phyloP scores from a whole-genome alignment of 202 grass and related monocot genomes.

The Saccharum hybrid region DNA sequence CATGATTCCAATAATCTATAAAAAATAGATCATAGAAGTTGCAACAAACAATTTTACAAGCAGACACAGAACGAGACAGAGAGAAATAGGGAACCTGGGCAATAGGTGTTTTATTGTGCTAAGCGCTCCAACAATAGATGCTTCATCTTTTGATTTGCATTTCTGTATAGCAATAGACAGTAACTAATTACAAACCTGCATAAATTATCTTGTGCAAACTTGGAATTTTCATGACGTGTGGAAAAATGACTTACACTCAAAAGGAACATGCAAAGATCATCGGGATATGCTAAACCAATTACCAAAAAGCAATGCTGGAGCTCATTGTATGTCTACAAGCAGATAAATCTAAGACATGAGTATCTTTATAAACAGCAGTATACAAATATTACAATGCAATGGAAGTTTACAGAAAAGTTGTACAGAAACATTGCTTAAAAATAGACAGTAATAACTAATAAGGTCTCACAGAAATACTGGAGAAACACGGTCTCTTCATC shows the following conservation, averaged over 20 bases:
- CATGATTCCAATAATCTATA: constrained; percentile 94
- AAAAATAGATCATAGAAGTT: constrained; percentile 15
- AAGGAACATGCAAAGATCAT: constrained; percentile 92
- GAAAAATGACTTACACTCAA: constrained; percentile 77
- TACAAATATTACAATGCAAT: constrained; percentile 22
- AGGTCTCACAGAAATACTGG: constrained; percentile 25
- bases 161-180: constrained; percentile 58
- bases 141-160: constrained; percentile 97
- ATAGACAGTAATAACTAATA: constrained; percentile 17
- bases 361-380: neutral
- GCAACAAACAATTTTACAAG: constrained; percentile 15
- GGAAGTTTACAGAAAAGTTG: neutral
- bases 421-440: constrained; percentile 21
- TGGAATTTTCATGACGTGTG: neutral
- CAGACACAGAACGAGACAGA: neutral
- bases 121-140: constrained; percentile 83
- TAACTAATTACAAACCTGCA: constrained; percentile 16
- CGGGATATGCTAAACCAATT: constrained; percentile 89
- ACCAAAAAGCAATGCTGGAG: constrained; percentile 97
- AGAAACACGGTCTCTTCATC: neutral
- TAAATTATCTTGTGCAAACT: constrained; percentile 33
- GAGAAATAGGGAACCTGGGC: constrained; percentile 67
- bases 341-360: constrained; percentile 41
- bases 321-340: constrained; percentile 88
- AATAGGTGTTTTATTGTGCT: constrained; percentile 85